Evolutionary conservation across 208 protist genomes (phyloP), one percentile per base, ranked within the genome.

Genomic region (Trypanosoma rangeli): DNA sequence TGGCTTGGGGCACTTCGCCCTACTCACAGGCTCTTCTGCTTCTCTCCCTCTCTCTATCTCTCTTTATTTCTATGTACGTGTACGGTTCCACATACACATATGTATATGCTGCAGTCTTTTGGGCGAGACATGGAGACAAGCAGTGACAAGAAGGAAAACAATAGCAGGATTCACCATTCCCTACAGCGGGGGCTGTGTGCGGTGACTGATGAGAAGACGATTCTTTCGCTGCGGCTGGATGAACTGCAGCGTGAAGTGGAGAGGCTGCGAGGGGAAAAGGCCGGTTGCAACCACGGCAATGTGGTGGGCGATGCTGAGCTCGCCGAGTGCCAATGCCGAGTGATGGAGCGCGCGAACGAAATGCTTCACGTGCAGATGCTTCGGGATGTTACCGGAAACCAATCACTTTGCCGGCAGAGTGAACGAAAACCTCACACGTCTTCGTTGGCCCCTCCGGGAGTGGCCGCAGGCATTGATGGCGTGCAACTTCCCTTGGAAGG

Each of bases 391-490:
- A 9, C 8, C 42, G 15, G 42, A 1, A 18, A 1, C 5, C 22
- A 65, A 3, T 16, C 5, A 54, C 22, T 33, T 12, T n/a, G n/a
- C n/a, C 35, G 31, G 29, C 35, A 29, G 58, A 8, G 0, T 15
- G n/a, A 37, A 58, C 10, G 13, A 37, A 26, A 58, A 33, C 1
- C 18, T 9, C 0, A 0, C 3, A 18, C 24, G 5, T 37, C 24
- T 26, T 24, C 8, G 42, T 18, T 9, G 1, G 3, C 53, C 53
- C 20, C 10, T 35, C 12, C 4, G 22, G 39, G 13, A 49, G 2
- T 35, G 49, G 66, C 61, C 3, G 22, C 16, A 2, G 16, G 66
- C 9, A 64, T 72, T n/a, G 67, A 72, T 31, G 64, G 67, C 46
- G 50, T 72, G 20, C 18, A 12, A 24, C 28, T 72, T 52, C 49